Evolutionary conservation across 148 eudicot genomes (phyloP).

Genomic region (Camellia lanceoleosa): DNA sequence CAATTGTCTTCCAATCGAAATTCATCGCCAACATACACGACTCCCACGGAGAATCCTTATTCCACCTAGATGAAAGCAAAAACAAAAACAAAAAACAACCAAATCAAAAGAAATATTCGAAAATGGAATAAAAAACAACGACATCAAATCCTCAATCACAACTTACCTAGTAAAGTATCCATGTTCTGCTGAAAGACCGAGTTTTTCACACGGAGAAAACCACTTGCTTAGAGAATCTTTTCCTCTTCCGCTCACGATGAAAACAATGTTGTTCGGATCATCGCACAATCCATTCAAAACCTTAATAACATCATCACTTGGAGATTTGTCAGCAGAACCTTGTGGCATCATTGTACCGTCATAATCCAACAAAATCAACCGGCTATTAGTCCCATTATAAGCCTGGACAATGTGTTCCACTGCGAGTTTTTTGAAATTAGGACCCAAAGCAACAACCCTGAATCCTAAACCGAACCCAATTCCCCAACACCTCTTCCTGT

Average conservation of each 20-base stretch:
- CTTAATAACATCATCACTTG: constrained; percentile 40
- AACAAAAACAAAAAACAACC: not conserved
- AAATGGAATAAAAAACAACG: not conserved
- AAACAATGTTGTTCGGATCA: constrained; percentile 68
- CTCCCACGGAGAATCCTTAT: constrained; percentile 54
- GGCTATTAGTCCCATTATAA: constrained; percentile 41
- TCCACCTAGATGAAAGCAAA: constrained; percentile 44
- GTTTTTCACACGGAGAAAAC: constrained; percentile 63
- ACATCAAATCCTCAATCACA: not conserved
- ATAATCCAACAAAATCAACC: constrained; percentile 69
- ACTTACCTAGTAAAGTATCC: constrained; percentile 69
- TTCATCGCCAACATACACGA: constrained; percentile 33
- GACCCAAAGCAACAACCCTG: constrained; percentile 64
- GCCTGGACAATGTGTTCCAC: constrained; percentile 57
- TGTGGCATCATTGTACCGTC: constrained; percentile 75
- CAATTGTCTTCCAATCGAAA: constrained; percentile 66
- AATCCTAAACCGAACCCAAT: constrained; percentile 72
- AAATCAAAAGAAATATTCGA: not conserved
- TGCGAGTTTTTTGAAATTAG: constrained; percentile 63
- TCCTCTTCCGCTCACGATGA: constrained; percentile 75
- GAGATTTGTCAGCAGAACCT: constrained; percentile 51
- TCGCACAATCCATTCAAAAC: constrained; percentile 51
- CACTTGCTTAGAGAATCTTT: constrained; percentile 53
- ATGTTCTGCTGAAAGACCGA: constrained; percentile 79
- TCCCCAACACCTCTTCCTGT: constrained; percentile 72